Base-by-base conservation (phyloP, 768 basidiomycete species). In the Hericium erinaceus region DNA sequence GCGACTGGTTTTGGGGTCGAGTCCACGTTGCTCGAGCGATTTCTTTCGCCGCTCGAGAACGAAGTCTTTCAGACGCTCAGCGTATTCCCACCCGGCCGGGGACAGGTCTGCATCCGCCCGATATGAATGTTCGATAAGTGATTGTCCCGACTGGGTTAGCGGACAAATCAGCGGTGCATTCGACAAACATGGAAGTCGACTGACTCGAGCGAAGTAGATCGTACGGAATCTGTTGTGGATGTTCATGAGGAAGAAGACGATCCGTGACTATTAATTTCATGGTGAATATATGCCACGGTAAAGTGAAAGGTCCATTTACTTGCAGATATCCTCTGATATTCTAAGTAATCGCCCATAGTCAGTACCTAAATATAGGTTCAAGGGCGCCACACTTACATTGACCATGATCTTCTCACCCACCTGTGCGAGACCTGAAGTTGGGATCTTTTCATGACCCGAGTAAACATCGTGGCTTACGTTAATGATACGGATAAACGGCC, bases 201-300 rank as follows among this genome's bases (percentile, higher is more conserved):
- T 60, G 67, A 97, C 95, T 41, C 95, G 76, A 4, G 95, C 95
- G 72, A 99, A 98, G 71, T 95, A 98, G 61, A 99, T 99, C 50
- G 87, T 93, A 20, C 95, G 80, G 68, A 85, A 89, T 61, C 81
- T 79, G 66, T 94, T 98, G 73, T 99, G 95, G 51, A 99, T 98
- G 69, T 99, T 99, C 97, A 98, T 98, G 48, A 99, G 77, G 78
- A 97, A 98, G 78, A 98, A 99, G 24, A 98, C 91, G 58, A 98
- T 94, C 59, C 95, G 77, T 2, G 92, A 92, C 85, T 98, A 71
- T 15, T 33, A 33, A 33, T 8, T 33, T 33, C 4, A 64, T 58
- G 6, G 51, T 20, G 10, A 58, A 48, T 20, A 52, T 26, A 18
- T 33, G 48, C 16, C 28, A 20, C 37, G 20, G 11, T n/a, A 39